These are phyloP conservation scores for Claviceps quebecensis DNA, from an alignment of 2,329 filamentous ascomycete species.

Conservation along the genomic window DNA sequence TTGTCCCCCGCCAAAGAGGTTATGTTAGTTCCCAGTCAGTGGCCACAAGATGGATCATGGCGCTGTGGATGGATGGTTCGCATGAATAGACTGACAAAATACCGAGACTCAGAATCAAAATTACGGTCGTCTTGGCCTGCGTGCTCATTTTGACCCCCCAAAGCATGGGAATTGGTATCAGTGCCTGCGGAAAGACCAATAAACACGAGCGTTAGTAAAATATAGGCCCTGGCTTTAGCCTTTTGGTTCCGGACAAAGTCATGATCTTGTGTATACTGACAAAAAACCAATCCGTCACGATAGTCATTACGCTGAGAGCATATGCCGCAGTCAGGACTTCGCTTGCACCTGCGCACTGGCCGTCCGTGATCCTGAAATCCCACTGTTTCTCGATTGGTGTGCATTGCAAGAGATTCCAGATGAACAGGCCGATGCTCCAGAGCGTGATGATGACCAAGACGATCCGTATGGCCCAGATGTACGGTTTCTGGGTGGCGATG, in stretches of 20 bases:
- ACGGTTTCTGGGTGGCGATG: slow-evolving; percentile 30
- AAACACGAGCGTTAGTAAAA: neutral
- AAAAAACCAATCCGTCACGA: slow-evolving; percentile 41
- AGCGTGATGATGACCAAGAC: slow-evolving; percentile 32
- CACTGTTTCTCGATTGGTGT: slow-evolving; percentile 35
- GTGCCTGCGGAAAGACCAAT: slow-evolving; percentile 20
- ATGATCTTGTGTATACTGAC: slow-evolving; percentile 15
- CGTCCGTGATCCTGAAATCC: slow-evolving; percentile 32
- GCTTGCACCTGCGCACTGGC: slow-evolving; percentile 28
- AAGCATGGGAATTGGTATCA: slow-evolving; percentile 39
- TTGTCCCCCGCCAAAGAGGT: slow-evolving; percentile 9
- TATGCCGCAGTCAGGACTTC: slow-evolving; percentile 35
- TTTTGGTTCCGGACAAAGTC: neutral
- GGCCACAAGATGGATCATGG: too few species aligned
- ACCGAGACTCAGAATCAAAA: slow-evolving; percentile 33
- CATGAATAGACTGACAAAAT: slow-evolving; percentile 24
- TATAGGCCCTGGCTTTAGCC: neutral
- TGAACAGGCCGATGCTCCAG: slow-evolving; percentile 33
- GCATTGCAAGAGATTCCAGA: slow-evolving; percentile 40
- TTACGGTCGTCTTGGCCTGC: slow-evolving; percentile 37
- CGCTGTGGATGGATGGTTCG: neutral
- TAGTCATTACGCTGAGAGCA: slow-evolving; percentile 36
- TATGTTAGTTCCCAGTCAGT: neutral
- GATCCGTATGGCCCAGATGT: slow-evolving; percentile 32
- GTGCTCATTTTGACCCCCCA: slow-evolving; percentile 39